Conservation (phyloP, 2,329 filamentous ascomycete genomes). For the Xylariaceae sp. region DNA sequence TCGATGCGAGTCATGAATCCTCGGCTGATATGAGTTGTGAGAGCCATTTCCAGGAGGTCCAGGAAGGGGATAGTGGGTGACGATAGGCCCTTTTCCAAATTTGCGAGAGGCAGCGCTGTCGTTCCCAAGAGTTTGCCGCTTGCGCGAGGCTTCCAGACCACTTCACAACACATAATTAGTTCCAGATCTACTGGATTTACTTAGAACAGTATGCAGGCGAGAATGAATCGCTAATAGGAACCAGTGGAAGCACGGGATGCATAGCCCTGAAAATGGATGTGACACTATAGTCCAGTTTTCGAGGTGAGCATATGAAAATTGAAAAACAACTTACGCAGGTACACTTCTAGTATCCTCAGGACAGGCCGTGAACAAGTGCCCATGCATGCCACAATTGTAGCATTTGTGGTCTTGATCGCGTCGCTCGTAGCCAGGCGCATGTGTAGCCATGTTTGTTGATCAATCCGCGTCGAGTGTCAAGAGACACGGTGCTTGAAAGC, state of each 20-base stretch:
- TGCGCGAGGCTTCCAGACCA: constrained; percentile 31
- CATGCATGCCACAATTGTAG: constrained; percentile 34
- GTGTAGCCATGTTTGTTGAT: constrained; percentile 23
- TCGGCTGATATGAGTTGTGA: constrained; percentile 18
- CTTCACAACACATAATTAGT: constrained; percentile 22
- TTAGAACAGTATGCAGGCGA: background rate
- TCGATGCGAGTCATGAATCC: constrained; percentile 17
- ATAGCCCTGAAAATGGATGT: no score
- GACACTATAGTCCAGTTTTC: background rate
- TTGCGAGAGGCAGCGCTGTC: constrained; percentile 21
- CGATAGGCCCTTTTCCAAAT: constrained; percentile 30
- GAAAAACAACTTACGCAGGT: constrained; percentile 31
- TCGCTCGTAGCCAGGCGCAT: constrained; percentile 26
- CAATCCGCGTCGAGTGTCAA: background rate
- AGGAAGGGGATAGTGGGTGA: constrained; percentile 32
- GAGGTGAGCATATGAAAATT: background rate
- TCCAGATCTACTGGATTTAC: background rate
- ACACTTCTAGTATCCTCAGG: constrained; percentile 32
- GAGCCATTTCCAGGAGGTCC: constrained; percentile 10
- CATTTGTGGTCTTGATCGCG: constrained; percentile 29
- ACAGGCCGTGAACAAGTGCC: constrained; percentile 33
- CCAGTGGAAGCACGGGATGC: no score
- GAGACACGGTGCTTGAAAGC: background rate
- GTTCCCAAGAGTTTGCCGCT: constrained; percentile 25
- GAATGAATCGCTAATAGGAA: background rate